Evolutionary conservation across 202 grass and related monocot species (phyloP).

Genomic region (Digitaria exilis): DNA sequence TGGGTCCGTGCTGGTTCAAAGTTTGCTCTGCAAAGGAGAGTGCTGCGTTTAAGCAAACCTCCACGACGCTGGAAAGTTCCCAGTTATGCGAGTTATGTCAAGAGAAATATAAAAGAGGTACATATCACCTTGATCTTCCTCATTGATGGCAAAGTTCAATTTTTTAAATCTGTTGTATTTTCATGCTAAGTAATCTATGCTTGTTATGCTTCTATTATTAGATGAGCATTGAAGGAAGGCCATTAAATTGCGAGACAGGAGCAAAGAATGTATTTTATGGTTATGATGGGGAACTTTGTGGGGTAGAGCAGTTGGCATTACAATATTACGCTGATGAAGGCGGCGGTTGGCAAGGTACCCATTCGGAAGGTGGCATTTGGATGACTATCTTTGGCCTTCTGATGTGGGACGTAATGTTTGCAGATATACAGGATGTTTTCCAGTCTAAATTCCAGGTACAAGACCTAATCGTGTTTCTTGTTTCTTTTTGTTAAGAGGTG

Average conservation of each 20-base stretch:
- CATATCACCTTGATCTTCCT: constrained; percentile 24
- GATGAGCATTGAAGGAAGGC: constrained; percentile 80
- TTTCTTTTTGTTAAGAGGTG: background rate
- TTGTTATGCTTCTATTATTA: constrained; percentile 27
- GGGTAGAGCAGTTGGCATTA: constrained; percentile 84
- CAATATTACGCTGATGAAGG: constrained; percentile 89
- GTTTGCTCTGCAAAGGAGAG: constrained; percentile 76
- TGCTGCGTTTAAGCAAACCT: constrained; percentile 79
- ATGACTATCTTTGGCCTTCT: constrained; percentile 94
- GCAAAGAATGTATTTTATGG: constrained; percentile 88
- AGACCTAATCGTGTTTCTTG: too few species aligned
- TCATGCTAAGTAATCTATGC: constrained; percentile 11
- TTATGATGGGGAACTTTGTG: constrained; percentile 76
- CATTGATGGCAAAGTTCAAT: background rate
- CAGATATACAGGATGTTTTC: constrained; percentile 68
- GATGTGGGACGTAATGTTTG: constrained; percentile 96
- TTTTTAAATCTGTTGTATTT: constrained; percentile 9
- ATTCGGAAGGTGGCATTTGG: constrained; percentile 94
- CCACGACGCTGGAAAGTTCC: constrained; percentile 91
- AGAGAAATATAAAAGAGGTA: constrained; percentile 76
- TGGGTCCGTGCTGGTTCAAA: constrained; percentile 86
- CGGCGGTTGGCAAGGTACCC: constrained; percentile 86
- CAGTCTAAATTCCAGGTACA: constrained; percentile 94
- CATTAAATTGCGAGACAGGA: constrained; percentile 70
- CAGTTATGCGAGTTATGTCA: constrained; percentile 72